Evolutionary conservation across 2,329 filamentous ascomycete genomes (phyloP).

Genomic region (Aschersonia sp.): DNA sequence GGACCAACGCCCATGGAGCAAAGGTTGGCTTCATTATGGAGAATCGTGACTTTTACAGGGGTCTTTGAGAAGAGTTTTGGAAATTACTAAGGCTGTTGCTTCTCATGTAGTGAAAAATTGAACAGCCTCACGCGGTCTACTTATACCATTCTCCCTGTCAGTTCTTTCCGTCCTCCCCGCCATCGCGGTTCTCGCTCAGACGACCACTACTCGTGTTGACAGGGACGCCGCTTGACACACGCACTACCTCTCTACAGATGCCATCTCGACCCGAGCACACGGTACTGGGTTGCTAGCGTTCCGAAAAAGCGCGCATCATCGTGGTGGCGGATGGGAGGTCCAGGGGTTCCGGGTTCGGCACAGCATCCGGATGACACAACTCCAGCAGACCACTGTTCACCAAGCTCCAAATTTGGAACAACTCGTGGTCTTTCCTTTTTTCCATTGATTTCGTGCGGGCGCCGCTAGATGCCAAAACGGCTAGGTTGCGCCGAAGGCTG

Average conservation of each 20-base stretch:
- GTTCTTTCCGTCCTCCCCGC: not conserved
- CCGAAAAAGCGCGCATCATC: not conserved
- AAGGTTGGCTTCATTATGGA: not conserved
- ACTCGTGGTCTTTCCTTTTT: no score
- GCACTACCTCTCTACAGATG: not conserved
- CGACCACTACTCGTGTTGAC: not conserved
- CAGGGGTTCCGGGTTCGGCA: no score
- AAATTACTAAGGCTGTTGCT: not conserved
- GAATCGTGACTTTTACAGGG: not conserved
- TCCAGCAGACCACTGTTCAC: no score
- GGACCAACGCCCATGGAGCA: not conserved
- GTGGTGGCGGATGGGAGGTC: no score
- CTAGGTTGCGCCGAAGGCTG: no score
- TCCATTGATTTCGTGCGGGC: no score
- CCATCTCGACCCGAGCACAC: not conserved
- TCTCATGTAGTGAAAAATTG: not conserved
- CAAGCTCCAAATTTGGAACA: no score
- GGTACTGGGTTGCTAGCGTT: not conserved
- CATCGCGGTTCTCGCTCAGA: not conserved
- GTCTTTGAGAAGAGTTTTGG: not conserved
- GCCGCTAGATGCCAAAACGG: no score
- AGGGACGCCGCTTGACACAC: not conserved
- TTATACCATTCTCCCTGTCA: not conserved
- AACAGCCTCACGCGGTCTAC: not conserved
- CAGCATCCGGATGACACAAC: no score